Conservation (phyloP, 176 grass and related monocot species). For the Saccharum spontaneum region DNA sequence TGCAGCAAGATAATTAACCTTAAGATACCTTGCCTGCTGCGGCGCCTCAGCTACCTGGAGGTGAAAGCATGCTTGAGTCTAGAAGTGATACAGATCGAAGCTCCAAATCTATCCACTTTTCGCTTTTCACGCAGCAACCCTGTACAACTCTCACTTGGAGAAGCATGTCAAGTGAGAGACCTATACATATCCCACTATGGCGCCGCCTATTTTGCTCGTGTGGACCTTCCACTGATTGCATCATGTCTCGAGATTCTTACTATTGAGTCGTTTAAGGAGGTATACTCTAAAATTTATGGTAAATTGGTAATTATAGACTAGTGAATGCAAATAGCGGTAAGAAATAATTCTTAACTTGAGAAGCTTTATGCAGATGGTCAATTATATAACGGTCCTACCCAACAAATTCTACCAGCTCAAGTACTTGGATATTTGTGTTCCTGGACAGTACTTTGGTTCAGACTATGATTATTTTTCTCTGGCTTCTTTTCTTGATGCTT, state of each 20-base stretch:
- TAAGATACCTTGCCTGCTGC: neutral
- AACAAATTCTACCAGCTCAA: constrained; percentile 11
- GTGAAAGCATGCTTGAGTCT: neutral
- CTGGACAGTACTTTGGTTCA: neutral
- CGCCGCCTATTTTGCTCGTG: neutral
- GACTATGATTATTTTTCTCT: constrained; percentile 22
- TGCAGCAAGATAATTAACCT: neutral
- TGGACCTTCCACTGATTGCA: neutral
- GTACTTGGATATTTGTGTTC: neutral
- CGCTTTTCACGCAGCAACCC: neutral
- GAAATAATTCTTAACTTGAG: neutral
- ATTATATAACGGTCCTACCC: neutral
- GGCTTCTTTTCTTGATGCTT: constrained; percentile 12
- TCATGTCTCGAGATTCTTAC: constrained; percentile 2
- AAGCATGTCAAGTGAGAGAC: constrained; percentile 3
- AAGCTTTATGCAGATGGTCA: neutral
- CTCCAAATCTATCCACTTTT: neutral
- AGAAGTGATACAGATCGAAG: neutral
- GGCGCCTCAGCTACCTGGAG: neutral
- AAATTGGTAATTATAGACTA: neutral
- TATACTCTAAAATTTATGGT: neutral
- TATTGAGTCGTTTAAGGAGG: neutral
- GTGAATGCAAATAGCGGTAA: too few relatives aligned
- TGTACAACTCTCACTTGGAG: neutral
- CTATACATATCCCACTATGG: neutral